phyloP scores from a whole-genome alignment of 2,329 filamentous ascomycete genomes.

The Scytalidium lignicola region DNA sequence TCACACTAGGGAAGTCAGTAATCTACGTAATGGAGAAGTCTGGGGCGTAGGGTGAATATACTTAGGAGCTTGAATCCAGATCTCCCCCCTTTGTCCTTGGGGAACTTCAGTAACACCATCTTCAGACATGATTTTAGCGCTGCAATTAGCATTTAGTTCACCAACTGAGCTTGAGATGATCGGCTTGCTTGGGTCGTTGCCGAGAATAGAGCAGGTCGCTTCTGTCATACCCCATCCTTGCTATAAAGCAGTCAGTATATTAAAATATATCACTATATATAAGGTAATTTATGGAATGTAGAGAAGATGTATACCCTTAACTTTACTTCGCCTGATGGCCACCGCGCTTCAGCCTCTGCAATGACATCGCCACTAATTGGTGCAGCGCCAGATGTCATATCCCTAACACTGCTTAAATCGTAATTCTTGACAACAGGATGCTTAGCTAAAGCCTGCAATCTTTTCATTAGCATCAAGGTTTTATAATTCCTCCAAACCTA shows the following conservation, averaged over 20 bases:
- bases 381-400: conserved; percentile 62
- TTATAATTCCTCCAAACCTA: too few species aligned
- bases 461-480: too few species aligned
- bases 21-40: background rate
- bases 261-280: too few species aligned
- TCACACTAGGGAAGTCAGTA: conserved; percentile 35
- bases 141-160: conserved; percentile 63
- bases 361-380: conserved; percentile 56
- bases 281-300: too few species aligned
- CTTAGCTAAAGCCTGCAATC: conserved; percentile 53
- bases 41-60: background rate
- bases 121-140: conserved; percentile 60
- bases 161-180: conserved; percentile 50
- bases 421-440: conserved; percentile 59
- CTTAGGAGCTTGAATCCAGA: conserved; percentile 67
- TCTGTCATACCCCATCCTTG: conserved; percentile 92
- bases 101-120: conserved; percentile 48
- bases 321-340: conserved; percentile 42
- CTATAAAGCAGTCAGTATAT: conserved; percentile 28
- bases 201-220: conserved; percentile 64
- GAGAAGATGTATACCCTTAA: conserved; percentile 31
- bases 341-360: conserved; percentile 53
- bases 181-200: conserved; percentile 52
- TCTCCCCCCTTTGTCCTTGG: conserved; percentile 56
- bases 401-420: conserved; percentile 62